Base-by-base conservation (phyloP, 331 rosid genomes). In the Dryas integrifolia region DNA sequence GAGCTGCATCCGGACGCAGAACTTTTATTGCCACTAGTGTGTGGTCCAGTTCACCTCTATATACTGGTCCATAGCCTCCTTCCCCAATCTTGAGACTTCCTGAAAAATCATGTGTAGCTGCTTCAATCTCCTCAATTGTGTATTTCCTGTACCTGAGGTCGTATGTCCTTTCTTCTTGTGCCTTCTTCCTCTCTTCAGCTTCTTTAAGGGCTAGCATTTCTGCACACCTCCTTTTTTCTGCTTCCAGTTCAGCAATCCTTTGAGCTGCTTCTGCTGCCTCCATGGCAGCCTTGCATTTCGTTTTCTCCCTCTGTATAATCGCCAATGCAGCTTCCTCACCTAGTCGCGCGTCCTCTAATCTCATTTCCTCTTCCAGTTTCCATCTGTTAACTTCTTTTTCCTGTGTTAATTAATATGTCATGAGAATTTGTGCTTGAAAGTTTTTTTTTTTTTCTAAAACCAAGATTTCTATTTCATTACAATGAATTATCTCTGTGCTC, bases 231-330 rank as follows among this genome's bases (percentile, higher is more conserved):
- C 89, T 83, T 73, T 79, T 86, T 11, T 64, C 80, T 49, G 88
- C 77, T 79, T 90, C 91, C 13, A 84, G 72, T 70, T 80, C 89
- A 35, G 86, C 87, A 0, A 77, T 38, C 69, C n/a, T 84, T 21
- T 70, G 67, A 60, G 87, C 82, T 46, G 85, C 87, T 80, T 88
- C 86, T 0, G 91, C 85, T 73, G 88, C 85, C 18, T 88, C 86
- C 52, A 77, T 14, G 6, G 92, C 89, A 14, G 84, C 89, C 51
- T 43, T 78, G 35, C 75, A 68, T 73, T 65, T 88, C 9, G 67
- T 73, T 82, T 50, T 84, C 85, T 86, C 93, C 83, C 13, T 88
- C 82, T 81, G 82, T 62, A 82, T 88, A 4, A 69, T 13, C 11
- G 75, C 82, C 63, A 77, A 8, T 51, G 91, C 91, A 40, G 75